A percentile compares a stretch with the other conserved stretches of the same genome.
These are phyloP conservation scores for Arthrobotrys pseudoclavata DNA, from an alignment of 2,329 filamentous ascomycete genomes.

Conservation along the genomic window DNA sequence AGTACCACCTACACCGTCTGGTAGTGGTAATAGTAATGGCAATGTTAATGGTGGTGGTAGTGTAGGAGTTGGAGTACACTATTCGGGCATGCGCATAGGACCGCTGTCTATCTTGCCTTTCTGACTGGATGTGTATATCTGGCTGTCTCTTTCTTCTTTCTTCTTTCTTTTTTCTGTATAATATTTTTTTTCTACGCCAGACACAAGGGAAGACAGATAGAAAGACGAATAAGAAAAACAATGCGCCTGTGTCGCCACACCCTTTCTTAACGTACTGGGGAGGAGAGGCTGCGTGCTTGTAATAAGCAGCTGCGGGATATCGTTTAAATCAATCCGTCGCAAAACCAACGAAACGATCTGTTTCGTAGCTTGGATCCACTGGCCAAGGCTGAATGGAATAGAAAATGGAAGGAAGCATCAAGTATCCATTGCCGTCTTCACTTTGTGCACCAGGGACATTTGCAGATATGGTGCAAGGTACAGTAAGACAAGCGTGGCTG, in stretches of 20 bases:
- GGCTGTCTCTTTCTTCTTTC: not conserved
- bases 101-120: conserved; percentile 7
- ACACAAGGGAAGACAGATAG: conserved; percentile 35
- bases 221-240: conserved; percentile 59
- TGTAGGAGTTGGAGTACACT: conserved; percentile 1
- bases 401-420: conserved; percentile 51
- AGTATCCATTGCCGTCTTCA: conserved; percentile 55
- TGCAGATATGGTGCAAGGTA: conserved; percentile 50
- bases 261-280: conserved; percentile 57
- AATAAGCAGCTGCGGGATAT: conserved; percentile 29
- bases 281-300: conserved; percentile 55
- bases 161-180: conserved; percentile 4
- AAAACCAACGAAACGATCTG: conserved; percentile 47
- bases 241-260: conserved; percentile 59
- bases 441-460: conserved; percentile 56
- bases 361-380: conserved; percentile 34
- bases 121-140: conserved; percentile 18
- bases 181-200: conserved; percentile 28
- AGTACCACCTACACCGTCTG: not conserved
- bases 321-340: conserved; percentile 37
- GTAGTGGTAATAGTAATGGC: not conserved
- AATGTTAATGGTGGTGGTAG: not conserved
- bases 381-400: conserved; percentile 39
- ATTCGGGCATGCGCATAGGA: conserved; percentile 32
- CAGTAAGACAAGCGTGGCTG: conserved; percentile 59